Evolutionary conservation across 2,329 filamentous ascomycete genomes (phyloP), one percentile per base, ranked within the genome.

Genomic region (Mollisiaceae sp.): DNA sequence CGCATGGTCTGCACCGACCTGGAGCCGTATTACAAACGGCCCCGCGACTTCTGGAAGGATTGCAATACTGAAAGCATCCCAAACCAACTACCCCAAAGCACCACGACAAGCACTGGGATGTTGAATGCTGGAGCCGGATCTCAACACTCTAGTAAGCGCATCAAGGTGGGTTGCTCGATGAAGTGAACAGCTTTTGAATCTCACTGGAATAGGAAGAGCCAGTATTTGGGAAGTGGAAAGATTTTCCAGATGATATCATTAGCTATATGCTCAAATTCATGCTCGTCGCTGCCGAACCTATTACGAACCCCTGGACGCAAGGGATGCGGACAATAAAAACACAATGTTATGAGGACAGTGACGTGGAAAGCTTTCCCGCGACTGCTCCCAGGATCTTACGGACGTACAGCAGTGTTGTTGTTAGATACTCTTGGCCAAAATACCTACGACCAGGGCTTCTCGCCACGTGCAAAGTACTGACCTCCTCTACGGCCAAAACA

Each of bases 401-500:
- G 27, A 18, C 41, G n/a, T 18, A 6, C 15, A 6, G 14, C 8
- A 18, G 41, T 18, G 35, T 35, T 6, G 35, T 54, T 14, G 15
- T 62, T 41, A 45, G 24, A 24, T 57, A 57, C 36, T 36, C 8
- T 11, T 62, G 38, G 52, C 57, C 52, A 18, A 62, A 36, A 43
- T 57, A 47, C 24, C 11, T 62, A 38, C 55, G 60, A n/a, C 52
- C 60, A 45, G 52, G 22, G 15, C 27, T 62, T 36, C 18, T 62
- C 15, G 60, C 60, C 18, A 62, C 52, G 8, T 36, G 32, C 24
- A 62, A 57, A 50, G 60, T 27, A 24, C 18, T 12, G 15, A 4
- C 5, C 55, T 62, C 38, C 24, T 62, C 22, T 62, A 62, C 32
- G 35, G 22, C 12, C 24, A 50, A n/a, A 60, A 60, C 35, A 60